phyloP scores from a whole-genome alignment of 1,139 yeast species.

The Kodamaea suecica region DNA sequence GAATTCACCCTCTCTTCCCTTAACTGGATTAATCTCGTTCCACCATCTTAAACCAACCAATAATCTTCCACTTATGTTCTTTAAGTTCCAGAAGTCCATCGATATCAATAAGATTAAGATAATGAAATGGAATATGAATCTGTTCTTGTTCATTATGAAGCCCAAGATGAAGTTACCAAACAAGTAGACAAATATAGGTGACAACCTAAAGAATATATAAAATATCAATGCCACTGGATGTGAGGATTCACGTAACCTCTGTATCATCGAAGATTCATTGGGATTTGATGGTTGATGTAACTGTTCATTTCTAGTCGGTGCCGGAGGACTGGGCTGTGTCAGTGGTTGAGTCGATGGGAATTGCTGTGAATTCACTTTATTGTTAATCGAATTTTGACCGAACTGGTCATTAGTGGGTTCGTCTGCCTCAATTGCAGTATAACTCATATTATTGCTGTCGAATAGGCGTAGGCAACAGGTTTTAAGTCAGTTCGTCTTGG shows the following conservation, averaged over 20 bases:
- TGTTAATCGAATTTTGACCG: too few relatives aligned
- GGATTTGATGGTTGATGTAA: background rate
- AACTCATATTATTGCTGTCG: conserved; percentile 6
- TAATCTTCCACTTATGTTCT: conserved; percentile 85
- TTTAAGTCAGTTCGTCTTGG: too few relatives aligned
- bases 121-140: conserved; percentile 76
- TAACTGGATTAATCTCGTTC: conserved; percentile 59
- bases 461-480: background rate
- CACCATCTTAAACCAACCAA: conserved; percentile 95
- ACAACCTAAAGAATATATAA: conserved; percentile 59
- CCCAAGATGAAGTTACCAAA: conserved; percentile 65
- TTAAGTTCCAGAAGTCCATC: conserved; percentile 92
- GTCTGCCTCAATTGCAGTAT: conserved; percentile 31
- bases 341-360: too few relatives aligned
- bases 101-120: conserved; percentile 70
- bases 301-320: background rate
- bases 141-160: conserved; percentile 40
- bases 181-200: conserved; percentile 63
- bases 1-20: conserved; percentile 45
- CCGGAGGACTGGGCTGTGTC: background rate
- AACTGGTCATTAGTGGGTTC: conserved; percentile 11
- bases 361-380: too few relatives aligned
- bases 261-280: conserved; percentile 8
- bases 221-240: conserved; percentile 75
- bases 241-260: conserved; percentile 48